A percentile compares a stretch with the other conserved stretches of the same genome.
Evolutionary conservation across 768 basidiomycete species (phyloP).

Genomic region (Pleurotus giganteus): DNA sequence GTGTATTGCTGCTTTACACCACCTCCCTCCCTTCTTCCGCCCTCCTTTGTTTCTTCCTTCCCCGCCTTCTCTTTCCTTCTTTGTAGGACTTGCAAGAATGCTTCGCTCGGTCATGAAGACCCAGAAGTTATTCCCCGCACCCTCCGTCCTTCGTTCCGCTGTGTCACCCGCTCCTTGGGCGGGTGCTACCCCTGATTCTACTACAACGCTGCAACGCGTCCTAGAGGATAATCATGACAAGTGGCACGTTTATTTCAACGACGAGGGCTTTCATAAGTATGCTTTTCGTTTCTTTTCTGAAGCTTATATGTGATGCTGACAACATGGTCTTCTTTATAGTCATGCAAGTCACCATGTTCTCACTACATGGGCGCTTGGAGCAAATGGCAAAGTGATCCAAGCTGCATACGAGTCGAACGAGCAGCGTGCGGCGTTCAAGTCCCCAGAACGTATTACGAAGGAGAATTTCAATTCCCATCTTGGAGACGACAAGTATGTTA

Average conservation of each 20-base stretch:
- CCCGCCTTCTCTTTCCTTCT: neutral
- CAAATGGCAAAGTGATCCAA: constrained; percentile 33
- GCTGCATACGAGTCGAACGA: constrained; percentile 37
- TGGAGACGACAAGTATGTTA: constrained; percentile 50
- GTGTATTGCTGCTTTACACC: too few relatives aligned
- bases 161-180: constrained; percentile 32
- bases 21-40: neutral
- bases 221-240: constrained; percentile 51
- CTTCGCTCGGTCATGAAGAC: constrained; percentile 2
- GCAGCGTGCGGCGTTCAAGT: constrained; percentile 35
- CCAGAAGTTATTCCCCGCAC: neutral
- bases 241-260: constrained; percentile 55
- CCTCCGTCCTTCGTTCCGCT: constrained; percentile 12
- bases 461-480: constrained; percentile 55
- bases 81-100: neutral
- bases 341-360: constrained; percentile 59
- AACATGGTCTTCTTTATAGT: constrained; percentile 16
- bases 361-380: constrained; percentile 63
- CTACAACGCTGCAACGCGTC: constrained; percentile 33
- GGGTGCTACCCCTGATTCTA: constrained; percentile 34
- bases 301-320: constrained; percentile 28
- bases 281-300: constrained; percentile 15
- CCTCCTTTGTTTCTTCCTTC: neutral
- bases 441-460: constrained; percentile 43
- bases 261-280: constrained; percentile 34